Base-by-base conservation (phyloP, 2,329 filamentous ascomycete species). In the Zymoseptoria brevis region DNA sequence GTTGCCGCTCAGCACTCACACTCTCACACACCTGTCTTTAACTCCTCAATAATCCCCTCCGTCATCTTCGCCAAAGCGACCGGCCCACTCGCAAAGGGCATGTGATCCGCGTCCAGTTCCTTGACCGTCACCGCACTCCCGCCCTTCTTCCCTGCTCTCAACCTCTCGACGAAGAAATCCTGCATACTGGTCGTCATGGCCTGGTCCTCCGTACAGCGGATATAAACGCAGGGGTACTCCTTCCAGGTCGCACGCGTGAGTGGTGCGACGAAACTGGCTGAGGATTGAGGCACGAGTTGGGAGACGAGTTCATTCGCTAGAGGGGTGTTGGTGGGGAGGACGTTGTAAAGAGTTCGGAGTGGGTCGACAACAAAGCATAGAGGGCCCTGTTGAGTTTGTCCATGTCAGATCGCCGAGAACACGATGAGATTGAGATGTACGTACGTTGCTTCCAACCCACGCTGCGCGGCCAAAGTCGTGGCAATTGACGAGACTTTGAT, bases 181-280 rank as follows among this genome's bases (percentile, higher is more conserved):
- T 65, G 63, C 50, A 63, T 57, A 9, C 48, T 55, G 2, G 26
- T 13, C 3, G 53, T 9, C 61, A 65, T 65, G 24, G 63, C 63
- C 21, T 56, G 55, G 22, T 65, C 63, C 11, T 60, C 8, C 1
- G 58, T 22, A 48, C 61, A 63, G 9, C 59, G 59, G 19, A 65
- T 19, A n/a, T 62, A 63, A 7, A 19, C 48, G 52, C 61, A 62
- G 0, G 59, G 57, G 16, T 29, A 50, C 11, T 50, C 19, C 22
- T 59, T 61, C 63, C 61, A 65, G 13, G 29, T 55, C n/a, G 55
- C 57, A 49, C 57, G 53, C 19, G 54, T 58, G 11, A 59, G 61
- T 4, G 50, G 11, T 19, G 57, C 24, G 9, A 56, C 49, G 53
- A 62, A 64, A 2, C 60, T 62, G 4, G 49, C 41, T 22, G 55